A percentile compares a stretch with the other conserved stretches of the same genome.
Conservation (phyloP, 2,329 filamentous ascomycete species). For the Dothideomycetes sp. region DNA sequence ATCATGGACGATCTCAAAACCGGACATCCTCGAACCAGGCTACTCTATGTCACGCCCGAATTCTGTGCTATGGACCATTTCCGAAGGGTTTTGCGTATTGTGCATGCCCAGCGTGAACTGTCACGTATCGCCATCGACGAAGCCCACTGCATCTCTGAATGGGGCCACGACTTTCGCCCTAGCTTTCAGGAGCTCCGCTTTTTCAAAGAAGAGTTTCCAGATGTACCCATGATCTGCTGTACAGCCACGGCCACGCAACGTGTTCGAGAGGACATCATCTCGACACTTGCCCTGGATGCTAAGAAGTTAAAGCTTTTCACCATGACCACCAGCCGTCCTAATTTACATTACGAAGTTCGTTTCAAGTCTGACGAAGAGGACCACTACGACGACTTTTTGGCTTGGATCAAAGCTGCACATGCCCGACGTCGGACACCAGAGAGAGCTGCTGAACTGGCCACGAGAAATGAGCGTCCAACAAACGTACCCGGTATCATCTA, state of each 20-base stretch:
- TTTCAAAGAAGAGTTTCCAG: constrained; percentile 72
- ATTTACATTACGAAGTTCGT: constrained; percentile 83
- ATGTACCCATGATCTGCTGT: constrained; percentile 83
- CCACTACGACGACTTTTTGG: constrained; percentile 57
- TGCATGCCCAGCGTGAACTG: constrained; percentile 76
- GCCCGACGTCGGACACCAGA: constrained; percentile 52
- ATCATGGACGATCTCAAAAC: constrained; percentile 78
- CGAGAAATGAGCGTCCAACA: constrained; percentile 43
- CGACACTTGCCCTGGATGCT: constrained; percentile 57
- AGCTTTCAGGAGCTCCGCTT: constrained; percentile 81
- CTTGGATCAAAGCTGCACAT: constrained; percentile 68
- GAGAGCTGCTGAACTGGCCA: constrained; percentile 50
- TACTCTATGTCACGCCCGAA: constrained; percentile 92
- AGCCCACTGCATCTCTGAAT: constrained; percentile 95
- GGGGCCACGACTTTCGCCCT: constrained; percentile 94
- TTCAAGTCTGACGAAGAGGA: constrained; percentile 71
- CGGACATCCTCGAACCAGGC: constrained; percentile 70
- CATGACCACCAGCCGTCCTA: constrained; percentile 74
- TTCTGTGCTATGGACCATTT: constrained; percentile 71
- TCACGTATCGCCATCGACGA: constrained; percentile 84
- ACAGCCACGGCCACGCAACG: constrained; percentile 81
- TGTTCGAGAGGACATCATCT: constrained; percentile 75
- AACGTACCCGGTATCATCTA: constrained; percentile 73
- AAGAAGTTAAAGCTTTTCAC: constrained; percentile 62
- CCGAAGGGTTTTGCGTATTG: constrained; percentile 60